These are phyloP conservation scores for Scedosporium dehoogii DNA, from an alignment of 2,329 filamentous ascomycete species.

Conservation along the genomic window DNA sequence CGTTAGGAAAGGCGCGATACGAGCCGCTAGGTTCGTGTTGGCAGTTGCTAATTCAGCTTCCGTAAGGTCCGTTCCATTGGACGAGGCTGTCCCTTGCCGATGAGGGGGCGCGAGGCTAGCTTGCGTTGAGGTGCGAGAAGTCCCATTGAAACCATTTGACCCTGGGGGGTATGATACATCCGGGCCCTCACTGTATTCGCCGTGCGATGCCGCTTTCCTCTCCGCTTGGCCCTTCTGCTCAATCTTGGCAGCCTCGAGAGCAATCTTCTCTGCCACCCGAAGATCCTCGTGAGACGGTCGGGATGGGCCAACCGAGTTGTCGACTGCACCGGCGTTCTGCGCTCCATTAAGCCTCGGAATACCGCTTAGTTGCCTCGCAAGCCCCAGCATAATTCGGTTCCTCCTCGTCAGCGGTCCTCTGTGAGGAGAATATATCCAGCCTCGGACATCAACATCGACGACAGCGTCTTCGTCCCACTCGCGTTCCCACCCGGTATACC, in stretches of 20 bases:
- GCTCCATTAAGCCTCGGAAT: constrained; percentile 56
- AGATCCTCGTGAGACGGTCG: constrained; percentile 29
- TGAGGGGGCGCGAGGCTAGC: constrained; percentile 31
- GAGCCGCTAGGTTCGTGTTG: constrained; percentile 79
- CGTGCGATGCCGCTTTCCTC: constrained; percentile 58
- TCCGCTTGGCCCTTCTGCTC: constrained; percentile 62
- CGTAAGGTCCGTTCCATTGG: constrained; percentile 47
- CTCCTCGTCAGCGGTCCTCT: constrained; percentile 75
- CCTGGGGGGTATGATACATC: constrained; percentile 10
- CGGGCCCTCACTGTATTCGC: constrained; percentile 61
- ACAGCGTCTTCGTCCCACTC: constrained; percentile 75
- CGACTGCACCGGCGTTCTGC: not conserved
- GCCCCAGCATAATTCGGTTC: constrained; percentile 75
- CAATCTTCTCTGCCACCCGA: constrained; percentile 55
- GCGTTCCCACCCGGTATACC: constrained; percentile 68
- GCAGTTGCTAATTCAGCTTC: constrained; percentile 68
- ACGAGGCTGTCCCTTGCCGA: constrained; percentile 24
- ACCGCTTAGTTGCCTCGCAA: constrained; percentile 80
- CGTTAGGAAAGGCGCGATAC: constrained; percentile 82
- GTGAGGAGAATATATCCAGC: constrained; percentile 89
- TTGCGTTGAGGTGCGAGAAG: constrained; percentile 15
- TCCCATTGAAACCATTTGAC: not conserved
- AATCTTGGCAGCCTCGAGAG: constrained; percentile 67
- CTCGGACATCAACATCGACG: constrained; percentile 88
- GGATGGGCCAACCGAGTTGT: constrained; percentile 23